phyloP scores from a whole-genome alignment of 192 early-diverging fungal genomes.

The Entomortierella beljakovae region DNA sequence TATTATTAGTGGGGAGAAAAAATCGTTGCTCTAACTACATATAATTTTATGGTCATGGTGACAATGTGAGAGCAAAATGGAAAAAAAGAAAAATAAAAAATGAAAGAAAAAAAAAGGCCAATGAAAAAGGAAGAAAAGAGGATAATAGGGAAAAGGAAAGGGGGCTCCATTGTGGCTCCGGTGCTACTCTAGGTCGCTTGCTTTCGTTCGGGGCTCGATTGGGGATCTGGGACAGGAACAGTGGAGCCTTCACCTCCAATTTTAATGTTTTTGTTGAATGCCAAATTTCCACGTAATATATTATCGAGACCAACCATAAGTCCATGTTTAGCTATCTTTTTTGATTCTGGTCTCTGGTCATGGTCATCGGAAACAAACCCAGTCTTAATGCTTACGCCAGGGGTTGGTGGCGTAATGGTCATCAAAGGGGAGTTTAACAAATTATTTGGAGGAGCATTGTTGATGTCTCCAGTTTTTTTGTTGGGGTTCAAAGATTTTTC shows the following conservation, averaged over 20 bases:
- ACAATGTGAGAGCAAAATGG: neutral
- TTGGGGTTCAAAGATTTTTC: no score
- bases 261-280: slow-evolving; percentile 46
- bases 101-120: neutral
- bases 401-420: slow-evolving; percentile 33
- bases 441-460: no score
- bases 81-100: slow-evolving; percentile 10
- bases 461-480: no score
- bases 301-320: slow-evolving; percentile 38
- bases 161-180: no score
- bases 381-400: slow-evolving; percentile 8
- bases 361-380: slow-evolving; percentile 8
- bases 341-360: slow-evolving; percentile 3
- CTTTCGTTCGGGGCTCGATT: neutral
- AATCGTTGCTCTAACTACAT: neutral
- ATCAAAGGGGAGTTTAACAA: slow-evolving; percentile 10
- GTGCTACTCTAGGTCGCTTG: neutral
- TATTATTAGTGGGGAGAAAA: no score
- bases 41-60: neutral
- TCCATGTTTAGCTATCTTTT: slow-evolving; percentile 34
- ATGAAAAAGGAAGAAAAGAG: neutral
- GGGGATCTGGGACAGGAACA: neutral
- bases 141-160: neutral
- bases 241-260: slow-evolving; percentile 32
- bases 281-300: slow-evolving; percentile 45